Evolutionary conservation across 2,329 filamentous ascomycete genomes (phyloP), one percentile per base, ranked within the genome.

Genomic region (Epichloe glyceriae): DNA sequence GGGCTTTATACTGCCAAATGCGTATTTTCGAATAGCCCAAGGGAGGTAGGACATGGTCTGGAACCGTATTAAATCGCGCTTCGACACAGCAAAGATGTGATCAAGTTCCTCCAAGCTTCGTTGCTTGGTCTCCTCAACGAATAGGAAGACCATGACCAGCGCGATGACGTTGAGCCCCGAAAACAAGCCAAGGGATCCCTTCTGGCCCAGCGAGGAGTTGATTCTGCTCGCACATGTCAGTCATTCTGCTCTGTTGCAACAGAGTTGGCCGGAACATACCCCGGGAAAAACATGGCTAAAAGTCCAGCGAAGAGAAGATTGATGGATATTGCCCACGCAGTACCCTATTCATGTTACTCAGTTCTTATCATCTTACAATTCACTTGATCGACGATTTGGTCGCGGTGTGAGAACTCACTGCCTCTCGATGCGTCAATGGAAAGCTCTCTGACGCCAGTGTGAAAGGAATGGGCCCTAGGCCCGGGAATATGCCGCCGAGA

Each of bases 391-490:
- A 30, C 3, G 46, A 8, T 33, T 15, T 10, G 5, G 22, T 22
- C 22, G 22, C 22, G 22, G 14, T 14, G 22, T 47, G 30, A 19
- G 26, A 14, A n/a, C 59, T 46, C 58, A 62, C 63, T 6, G 72
- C 67, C 58, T 76, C 73, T 53, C 73, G 66, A 53, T 76, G 70
- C 4, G 70, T 71, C 1, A 75, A 58, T 0, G 73, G 73, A 52
- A 75, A 76, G 46, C 70, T 71, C 55, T 76, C 74, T 3, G 72
- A 72, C 12, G 73, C 73, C 17, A 75, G 63, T 2, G 71, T 75
- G 46, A 74, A 75, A 0, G 73, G 70, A 11, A 75, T 74, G 0
- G 73, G 73, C 0, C 72, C 73, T 53, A 65, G 44, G 10, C 60
- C 60, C 6, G 71, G 71, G 69, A 70, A 54, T 73, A 73, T 1